Percentiles rank a stretch among this genome's conserved stretches.
phyloP scores from a whole-genome alignment of 768 basidiomycete species.

The Termitomyces bulborhizus region DNA sequence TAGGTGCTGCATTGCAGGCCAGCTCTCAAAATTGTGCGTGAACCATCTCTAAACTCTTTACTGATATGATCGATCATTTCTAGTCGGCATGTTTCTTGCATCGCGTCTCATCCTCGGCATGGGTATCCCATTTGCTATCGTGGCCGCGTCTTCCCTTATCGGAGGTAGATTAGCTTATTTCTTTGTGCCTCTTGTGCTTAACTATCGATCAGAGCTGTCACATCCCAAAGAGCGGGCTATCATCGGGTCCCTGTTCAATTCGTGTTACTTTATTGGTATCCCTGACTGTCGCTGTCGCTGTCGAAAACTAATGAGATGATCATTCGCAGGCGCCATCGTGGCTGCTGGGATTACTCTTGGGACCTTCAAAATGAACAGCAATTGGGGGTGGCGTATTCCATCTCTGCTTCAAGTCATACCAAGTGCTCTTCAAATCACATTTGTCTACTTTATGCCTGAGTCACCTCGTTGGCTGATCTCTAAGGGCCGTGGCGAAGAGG shows the following conservation, averaged over 20 bases:
- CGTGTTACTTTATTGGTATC: conserved; percentile 53
- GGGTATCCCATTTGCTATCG: conserved; percentile 55
- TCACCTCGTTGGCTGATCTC: conserved; percentile 62
- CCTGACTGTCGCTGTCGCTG: background rate
- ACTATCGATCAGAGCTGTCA: conserved; percentile 39
- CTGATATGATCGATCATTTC: background rate
- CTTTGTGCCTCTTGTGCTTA: background rate
- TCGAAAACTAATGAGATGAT: background rate
- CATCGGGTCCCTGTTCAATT: conserved; percentile 58
- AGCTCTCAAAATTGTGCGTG: conserved; percentile 44
- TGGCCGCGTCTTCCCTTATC: conserved; percentile 61
- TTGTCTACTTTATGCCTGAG: conserved; percentile 57
- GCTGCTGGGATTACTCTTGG: conserved; percentile 58
- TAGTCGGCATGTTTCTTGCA: conserved; percentile 55
- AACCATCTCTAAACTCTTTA: background rate
- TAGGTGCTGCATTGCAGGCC: conserved; percentile 40
- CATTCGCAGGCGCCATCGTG: conserved; percentile 40
- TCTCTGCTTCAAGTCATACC: conserved; percentile 55
- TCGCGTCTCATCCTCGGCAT: conserved; percentile 52
- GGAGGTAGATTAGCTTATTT: conserved; percentile 28
- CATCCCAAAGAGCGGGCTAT: conserved; percentile 67
- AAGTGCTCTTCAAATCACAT: conserved; percentile 43
- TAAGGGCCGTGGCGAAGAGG: conserved; percentile 46
- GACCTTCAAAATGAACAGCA: conserved; percentile 50
- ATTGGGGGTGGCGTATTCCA: conserved; percentile 70